These are phyloP conservation scores for Boletus rubescentipes DNA, from an alignment of 768 basidiomycete species.

Conservation along the genomic window DNA sequence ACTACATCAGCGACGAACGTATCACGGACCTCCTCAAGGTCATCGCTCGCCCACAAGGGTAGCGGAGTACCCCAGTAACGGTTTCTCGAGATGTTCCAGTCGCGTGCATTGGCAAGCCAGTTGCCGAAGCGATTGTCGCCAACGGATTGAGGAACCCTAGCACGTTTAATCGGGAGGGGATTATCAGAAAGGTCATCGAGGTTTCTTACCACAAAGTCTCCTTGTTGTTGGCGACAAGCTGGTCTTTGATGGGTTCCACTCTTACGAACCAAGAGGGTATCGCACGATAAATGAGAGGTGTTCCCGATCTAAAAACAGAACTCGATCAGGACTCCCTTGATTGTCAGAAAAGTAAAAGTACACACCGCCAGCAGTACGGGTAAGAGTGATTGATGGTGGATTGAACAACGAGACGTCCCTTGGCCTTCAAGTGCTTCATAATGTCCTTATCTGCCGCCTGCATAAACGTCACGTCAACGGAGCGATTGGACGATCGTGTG, in stretches of 20 bases:
- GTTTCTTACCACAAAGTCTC: constrained; percentile 76
- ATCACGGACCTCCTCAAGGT: constrained; percentile 69
- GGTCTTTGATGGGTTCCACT: constrained; percentile 80
- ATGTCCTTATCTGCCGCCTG: constrained; percentile 96
- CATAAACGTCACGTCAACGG: neutral
- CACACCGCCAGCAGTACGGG: constrained; percentile 95
- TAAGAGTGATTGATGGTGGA: constrained; percentile 88
- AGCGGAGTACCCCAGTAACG: constrained; percentile 99
- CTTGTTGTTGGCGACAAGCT: constrained; percentile 88
- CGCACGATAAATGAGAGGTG: constrained; percentile 93
- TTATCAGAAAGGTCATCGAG: neutral
- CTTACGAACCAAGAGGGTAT: constrained; percentile 96
- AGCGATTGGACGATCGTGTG: neutral
- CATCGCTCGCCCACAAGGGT: constrained; percentile 94
- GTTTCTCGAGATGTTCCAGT: constrained; percentile 99
- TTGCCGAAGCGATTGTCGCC: constrained; percentile 94
- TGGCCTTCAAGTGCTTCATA: constrained; percentile 84
- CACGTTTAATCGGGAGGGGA: constrained; percentile 1
- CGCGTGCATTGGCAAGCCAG: constrained; percentile 97
- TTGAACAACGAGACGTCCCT: constrained; percentile 85
- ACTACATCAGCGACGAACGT: neutral
- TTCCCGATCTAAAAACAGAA: constrained; percentile 65
- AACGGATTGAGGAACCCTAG: constrained; percentile 87
- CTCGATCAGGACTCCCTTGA: neutral
- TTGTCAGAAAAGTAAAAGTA: neutral